Base-by-base conservation (phyloP, 345 rosid species). In the Arabis alpina region DNA sequence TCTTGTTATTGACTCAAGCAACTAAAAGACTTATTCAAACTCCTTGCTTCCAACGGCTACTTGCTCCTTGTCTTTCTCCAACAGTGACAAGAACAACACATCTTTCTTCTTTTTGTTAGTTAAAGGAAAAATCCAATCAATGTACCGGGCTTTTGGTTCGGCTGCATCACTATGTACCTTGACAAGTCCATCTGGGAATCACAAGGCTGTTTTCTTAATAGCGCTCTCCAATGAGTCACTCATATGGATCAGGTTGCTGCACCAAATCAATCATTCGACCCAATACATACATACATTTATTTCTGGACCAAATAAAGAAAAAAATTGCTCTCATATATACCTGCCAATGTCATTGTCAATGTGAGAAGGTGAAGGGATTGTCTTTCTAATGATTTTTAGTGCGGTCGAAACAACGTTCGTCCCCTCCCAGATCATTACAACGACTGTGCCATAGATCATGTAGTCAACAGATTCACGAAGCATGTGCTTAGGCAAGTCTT, bases 351-450 rank as follows among this genome's bases (percentile, higher is more conserved):
- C 95, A 68, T 88, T 84, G 91, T 72, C 97, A 95, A 10, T 96
- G 95, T 89, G 95, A 54, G 95, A 81, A 0, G 81, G 23, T 19
- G 23, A 84, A 19, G 99, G 97, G 82, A 91, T 94, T 36, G 97
- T 94, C 10, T 93, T 97, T 53, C 99, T 97, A 44, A 91, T 91
- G 13, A 94, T 86, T 77, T 83, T 89, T 50, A 97, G 78, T 10
- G 95, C 97, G 0, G 97, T 89, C n/a, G 73, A 19, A 9, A 94
- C 97, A 53, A 86, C 93, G 32, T 78, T 80, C 84, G 89, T 91
- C 12, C 99, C 97, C 79, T 94, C 96, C 99, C 97, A 94, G 63
- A 89, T 61, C 99, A 91, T 89, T 11, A 97, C 99, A 66, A 88
- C 90, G 42, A 94, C 99, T 0, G 99, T 95, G n/a, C 99, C 99